These are phyloP conservation scores for Physcomitrium patens DNA, from an alignment of 225 moss, liverwort and hornwort genomes.

Conservation along the genomic window DNA sequence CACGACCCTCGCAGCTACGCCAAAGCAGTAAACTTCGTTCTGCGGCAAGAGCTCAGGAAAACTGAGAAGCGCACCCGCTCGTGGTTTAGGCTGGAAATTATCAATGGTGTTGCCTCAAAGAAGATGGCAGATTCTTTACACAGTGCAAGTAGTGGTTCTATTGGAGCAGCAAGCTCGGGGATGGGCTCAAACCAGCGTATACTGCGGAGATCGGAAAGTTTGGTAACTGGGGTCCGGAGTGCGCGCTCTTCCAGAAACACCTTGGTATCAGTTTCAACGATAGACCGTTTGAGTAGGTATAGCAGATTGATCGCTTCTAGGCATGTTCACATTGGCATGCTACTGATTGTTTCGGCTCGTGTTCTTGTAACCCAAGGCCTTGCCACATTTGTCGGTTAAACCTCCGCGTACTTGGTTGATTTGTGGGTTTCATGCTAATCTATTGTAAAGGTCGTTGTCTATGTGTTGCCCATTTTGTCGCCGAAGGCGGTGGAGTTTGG, in stretches of 20 bases:
- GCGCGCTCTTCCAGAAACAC: constrained; percentile 35
- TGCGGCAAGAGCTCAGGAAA: constrained; percentile 43
- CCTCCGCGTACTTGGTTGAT: too few species aligned
- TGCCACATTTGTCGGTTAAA: constrained; percentile 49
- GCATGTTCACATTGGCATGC: constrained; percentile 60
- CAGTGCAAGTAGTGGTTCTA: constrained; percentile 38
- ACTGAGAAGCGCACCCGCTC: constrained; percentile 25
- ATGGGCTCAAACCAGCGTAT: constrained; percentile 42
- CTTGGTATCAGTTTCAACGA: constrained; percentile 36
- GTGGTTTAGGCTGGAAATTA: constrained; percentile 40
- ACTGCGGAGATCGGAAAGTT: constrained; percentile 31
- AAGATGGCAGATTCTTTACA: constrained; percentile 29
- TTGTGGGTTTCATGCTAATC: too few species aligned
- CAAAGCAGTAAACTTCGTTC: constrained; percentile 39
- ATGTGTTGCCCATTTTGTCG: too few species aligned
- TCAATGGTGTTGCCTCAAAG: constrained; percentile 33
- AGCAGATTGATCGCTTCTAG: constrained; percentile 58
- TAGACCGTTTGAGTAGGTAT: constrained; percentile 51
- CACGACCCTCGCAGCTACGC: constrained; percentile 55
- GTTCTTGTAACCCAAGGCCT: constrained; percentile 49
- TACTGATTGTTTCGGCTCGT: constrained; percentile 49
- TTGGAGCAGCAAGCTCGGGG: constrained; percentile 50
- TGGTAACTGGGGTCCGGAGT: constrained; percentile 30
- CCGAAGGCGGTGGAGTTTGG: too few species aligned
- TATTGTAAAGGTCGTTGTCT: too few species aligned